Evolutionary conservation across 768 basidiomycete genomes (phyloP).

Genomic region (Sarcodon aspratus): DNA sequence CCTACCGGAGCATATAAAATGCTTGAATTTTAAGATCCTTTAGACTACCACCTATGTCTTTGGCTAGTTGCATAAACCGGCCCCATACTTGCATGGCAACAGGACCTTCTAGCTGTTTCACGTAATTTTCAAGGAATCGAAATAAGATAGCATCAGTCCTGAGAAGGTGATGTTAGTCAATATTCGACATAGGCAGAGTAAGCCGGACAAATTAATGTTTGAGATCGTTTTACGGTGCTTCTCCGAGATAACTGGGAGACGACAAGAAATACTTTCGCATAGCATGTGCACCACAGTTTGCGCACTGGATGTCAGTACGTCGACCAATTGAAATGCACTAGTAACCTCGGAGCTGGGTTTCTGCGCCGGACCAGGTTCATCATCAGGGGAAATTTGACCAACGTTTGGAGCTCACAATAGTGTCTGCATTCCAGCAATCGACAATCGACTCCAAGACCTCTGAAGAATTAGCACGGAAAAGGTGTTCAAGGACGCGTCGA

Average conservation of each 20-base stretch:
- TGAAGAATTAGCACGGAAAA: slow-evolving; percentile 69
- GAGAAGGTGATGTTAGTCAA: not conserved
- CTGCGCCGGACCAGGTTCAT: slow-evolving; percentile 4
- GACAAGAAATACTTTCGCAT: slow-evolving; percentile 68
- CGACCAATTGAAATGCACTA: slow-evolving; percentile 71
- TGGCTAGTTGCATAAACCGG: slow-evolving; percentile 64
- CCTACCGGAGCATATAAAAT: slow-evolving; percentile 65
- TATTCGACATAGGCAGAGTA: not conserved
- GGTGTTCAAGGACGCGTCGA: slow-evolving; percentile 70
- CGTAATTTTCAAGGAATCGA: slow-evolving; percentile 81
- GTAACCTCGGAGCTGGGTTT: slow-evolving; percentile 12
- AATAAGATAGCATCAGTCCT: slow-evolving; percentile 70
- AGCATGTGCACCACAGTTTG: slow-evolving; percentile 83
- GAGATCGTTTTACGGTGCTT: slow-evolving; percentile 46
- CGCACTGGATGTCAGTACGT: slow-evolving; percentile 73
- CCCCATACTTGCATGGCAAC: slow-evolving; percentile 89
- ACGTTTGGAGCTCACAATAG: slow-evolving; percentile 25
- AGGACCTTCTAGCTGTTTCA: slow-evolving; percentile 77
- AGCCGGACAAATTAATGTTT: slow-evolving; percentile 56
- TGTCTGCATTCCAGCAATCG: slow-evolving; percentile 67
- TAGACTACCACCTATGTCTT: slow-evolving; percentile 57
- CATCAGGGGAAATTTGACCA: not conserved
- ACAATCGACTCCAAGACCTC: slow-evolving; percentile 81
- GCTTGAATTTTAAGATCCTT: slow-evolving; percentile 62
- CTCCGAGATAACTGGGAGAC: slow-evolving; percentile 45